Base-by-base conservation (phyloP, 208 protist species). In the Acanthamoeba polyphaga region DNA sequence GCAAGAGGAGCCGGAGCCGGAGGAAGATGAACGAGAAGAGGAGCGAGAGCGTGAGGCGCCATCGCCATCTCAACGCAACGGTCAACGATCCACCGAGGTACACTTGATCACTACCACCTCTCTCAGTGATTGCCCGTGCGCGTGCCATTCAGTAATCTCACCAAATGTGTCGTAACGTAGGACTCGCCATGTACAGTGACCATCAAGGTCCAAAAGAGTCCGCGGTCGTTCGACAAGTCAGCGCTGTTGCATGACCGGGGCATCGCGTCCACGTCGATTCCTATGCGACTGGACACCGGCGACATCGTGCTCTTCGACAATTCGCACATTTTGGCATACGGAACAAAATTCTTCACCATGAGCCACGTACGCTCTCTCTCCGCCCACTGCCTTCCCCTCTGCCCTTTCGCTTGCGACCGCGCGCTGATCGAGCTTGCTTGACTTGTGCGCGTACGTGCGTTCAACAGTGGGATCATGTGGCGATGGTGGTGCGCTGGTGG, bases 271-370 rank as follows among this genome's bases (percentile, higher is more conserved):
- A 92, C 85, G 17, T 24, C 85, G 12, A 92, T 92, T 32, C 85
- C 85, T 17, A 76, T 92, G 85, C 49, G 85, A 53, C 60, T 92
- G n/a, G 85, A 92, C 22, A 92, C 85, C 22, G 85, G 85, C 32
- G 85, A 92, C 46, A 70, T 92, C 85, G 32, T 92, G 27, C 85
- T 92, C 85, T 92, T 92, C 29, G 64, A 92, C 58, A 92, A 92
- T 43, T 76, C 85, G 6, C 85, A 74, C 32, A 46, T 92, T 34
- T 19, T 92, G 34, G 55, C 85, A 0, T 92, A 92, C 64, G 85
- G 85, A 1, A 92, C 85, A 6, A 92, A 92, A 43, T 74, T 92
- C 34, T 92, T 92, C 64, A 92, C 85, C 38, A 76, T 92, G 55
- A 76, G 60, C 64, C 85, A 70, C 19, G 85, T 92, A 72, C 32